Evolutionary conservation across 495 filamentous ascomycete species (phyloP), one percentile per base, ranked within the genome.

Genomic region (Neurospora sp.): DNA sequence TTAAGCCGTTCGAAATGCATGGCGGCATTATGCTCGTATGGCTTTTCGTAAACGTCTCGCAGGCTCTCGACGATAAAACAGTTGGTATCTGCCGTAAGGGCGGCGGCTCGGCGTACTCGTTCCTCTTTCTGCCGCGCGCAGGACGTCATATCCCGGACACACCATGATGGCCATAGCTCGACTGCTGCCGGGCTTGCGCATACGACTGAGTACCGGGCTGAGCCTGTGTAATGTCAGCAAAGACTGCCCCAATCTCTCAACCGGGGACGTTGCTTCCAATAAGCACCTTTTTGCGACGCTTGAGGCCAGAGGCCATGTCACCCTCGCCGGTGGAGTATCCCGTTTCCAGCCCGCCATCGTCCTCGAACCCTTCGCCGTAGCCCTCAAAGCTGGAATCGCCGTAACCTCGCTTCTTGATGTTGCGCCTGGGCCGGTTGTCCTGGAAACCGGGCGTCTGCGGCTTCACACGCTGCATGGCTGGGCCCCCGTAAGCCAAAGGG

Each of bases 231-330:
- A 69, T 35, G 76, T 80, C 72, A 80, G 79, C 69, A 71, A 73
- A 76, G 73, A 61, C 68, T 70, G 38, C 69, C 72, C 72, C 74
- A 77, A 73, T 61, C 22, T 40, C 39, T 76, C 76, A 78, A 68
- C 74, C 74, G 72, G 70, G 72, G 61, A 74, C 75, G 73, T 73
- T 75, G 73, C 74, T 72, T 69, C 75, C 71, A 74, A 76, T 78
- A 77, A 77, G 81, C 82, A 87, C 87, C 86, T 88, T 87, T 81
- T 88, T 88, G 78, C 85, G 83, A 71, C 85, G 82, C 81, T 88
- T 88, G 72, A 83, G 76, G 72, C 80, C 81, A 46, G 79, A 75
- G 40, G 74, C 78, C 75, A 84, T 83, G 37, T 87, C 86, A 39
- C 82, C 86, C 72, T 87, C 86, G 46, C 83, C 84, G 27, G 85